Evolutionary conservation across 129 eudicot genomes (phyloP).

Genomic region (Lactuca saligna): DNA sequence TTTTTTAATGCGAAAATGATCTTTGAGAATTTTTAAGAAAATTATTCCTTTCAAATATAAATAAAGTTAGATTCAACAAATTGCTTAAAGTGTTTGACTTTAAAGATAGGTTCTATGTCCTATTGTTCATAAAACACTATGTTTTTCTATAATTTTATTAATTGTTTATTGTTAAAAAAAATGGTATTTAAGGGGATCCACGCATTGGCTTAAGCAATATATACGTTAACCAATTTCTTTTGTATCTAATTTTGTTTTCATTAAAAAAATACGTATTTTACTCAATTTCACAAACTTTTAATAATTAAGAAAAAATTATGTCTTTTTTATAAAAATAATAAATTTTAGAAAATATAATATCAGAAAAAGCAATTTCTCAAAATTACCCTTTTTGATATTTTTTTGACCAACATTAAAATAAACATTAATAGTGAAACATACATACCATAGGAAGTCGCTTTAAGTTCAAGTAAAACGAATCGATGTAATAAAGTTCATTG

Average conservation of each 20-base stretch:
- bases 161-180: no score
- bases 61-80: not conserved
- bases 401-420: not conserved
- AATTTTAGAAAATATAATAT: no score
- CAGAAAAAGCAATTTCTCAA: no score
- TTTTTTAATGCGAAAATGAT: not conserved
- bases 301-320: no score
- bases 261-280: no score
- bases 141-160: no score
- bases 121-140: not conserved
- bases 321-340: no score
- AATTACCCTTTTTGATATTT: not conserved
- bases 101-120: not conserved
- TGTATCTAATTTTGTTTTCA: no score
- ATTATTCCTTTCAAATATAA: not conserved
- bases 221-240: no score
- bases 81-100: not conserved
- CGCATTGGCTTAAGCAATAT: no score
- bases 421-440: slow-evolving; percentile 1
- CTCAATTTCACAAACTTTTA: no score
- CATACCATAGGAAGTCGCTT: slow-evolving; percentile 97
- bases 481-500: slow-evolving; percentile 69
- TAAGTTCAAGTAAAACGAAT: slow-evolving; percentile 77
- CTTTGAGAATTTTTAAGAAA: not conserved
- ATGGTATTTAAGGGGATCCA: no score